A percentile compares a stretch with the other conserved stretches of the same genome.
Evolutionary conservation across 2,329 filamentous ascomycete species (phyloP).

Genomic region (Hansfordia pulvinata): DNA sequence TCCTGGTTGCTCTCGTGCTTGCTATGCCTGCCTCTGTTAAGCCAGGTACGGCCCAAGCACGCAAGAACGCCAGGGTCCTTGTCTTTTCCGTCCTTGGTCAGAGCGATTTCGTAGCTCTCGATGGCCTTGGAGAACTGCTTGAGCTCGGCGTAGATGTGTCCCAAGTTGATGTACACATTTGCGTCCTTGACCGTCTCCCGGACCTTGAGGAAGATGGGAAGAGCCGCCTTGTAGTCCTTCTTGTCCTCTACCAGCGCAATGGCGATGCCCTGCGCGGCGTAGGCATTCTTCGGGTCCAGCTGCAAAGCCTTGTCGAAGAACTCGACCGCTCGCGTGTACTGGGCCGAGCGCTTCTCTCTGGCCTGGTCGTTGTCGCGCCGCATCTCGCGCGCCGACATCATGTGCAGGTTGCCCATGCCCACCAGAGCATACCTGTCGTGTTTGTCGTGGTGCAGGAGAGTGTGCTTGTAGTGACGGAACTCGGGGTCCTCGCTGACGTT

Average conservation of each 20-base stretch:
- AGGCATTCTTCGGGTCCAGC: constrained; percentile 88
- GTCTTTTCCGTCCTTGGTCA: constrained; percentile 60
- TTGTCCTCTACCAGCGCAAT: constrained; percentile 91
- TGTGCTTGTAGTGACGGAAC: constrained; percentile 92
- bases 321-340: constrained; percentile 85
- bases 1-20: constrained; percentile 46
- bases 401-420: constrained; percentile 86
- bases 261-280: constrained; percentile 88
- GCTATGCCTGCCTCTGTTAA: constrained; percentile 62
- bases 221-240: constrained; percentile 70
- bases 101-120: constrained; percentile 81
- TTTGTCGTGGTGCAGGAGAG: constrained; percentile 86
- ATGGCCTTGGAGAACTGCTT: constrained; percentile 85
- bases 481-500: constrained; percentile 85
- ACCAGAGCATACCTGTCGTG: constrained; percentile 95
- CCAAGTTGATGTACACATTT: constrained; percentile 83
- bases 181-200: constrained; percentile 81
- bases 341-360: constrained; percentile 76
- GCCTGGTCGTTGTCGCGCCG: constrained; percentile 78
- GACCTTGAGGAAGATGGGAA: constrained; percentile 82
- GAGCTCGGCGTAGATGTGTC: constrained; percentile 82
- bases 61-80: constrained; percentile 70
- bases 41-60: constrained; percentile 79
- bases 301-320: constrained; percentile 97
- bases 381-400: constrained; percentile 86